Evolutionary conservation across 1,139 yeast species (phyloP).

Genomic region (Sugiyamaella japonica): DNA sequence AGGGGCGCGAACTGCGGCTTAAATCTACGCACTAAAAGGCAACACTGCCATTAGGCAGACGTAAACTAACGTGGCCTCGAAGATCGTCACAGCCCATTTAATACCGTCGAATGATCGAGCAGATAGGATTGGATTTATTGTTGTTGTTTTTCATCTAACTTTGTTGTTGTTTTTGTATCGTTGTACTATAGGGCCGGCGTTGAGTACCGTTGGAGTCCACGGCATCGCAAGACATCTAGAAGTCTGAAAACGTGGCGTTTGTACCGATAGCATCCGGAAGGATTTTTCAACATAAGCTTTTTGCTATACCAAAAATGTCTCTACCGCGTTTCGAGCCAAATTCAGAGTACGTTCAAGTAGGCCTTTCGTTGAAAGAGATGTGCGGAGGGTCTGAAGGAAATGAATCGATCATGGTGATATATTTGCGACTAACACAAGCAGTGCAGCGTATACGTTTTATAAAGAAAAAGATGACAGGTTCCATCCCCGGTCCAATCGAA

Average conservation of each 20-base stretch:
- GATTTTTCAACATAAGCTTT: neutral
- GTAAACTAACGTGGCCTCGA: conserved; percentile 10
- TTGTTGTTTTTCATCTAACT: neutral
- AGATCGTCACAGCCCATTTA: neutral
- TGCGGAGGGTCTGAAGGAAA: neutral
- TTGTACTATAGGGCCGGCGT: too few species aligned
- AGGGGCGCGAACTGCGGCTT: conserved; percentile 4
- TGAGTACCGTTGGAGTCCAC: too few species aligned
- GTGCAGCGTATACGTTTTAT: neutral
- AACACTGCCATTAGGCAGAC: neutral
- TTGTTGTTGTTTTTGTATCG: neutral
- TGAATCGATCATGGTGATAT: too few species aligned
- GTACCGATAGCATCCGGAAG: neutral
- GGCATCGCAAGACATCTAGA: neutral
- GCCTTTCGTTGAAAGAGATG: neutral
- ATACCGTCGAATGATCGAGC: neutral
- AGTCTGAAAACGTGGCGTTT: neutral
- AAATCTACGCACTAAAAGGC: too few species aligned
- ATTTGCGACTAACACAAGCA: neutral
- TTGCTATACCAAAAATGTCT: conserved; percentile 1
- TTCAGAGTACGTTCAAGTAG: conserved; percentile 1
- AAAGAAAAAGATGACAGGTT: conserved; percentile 13
- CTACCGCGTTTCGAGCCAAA: conserved; percentile 11
- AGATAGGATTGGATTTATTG: neutral
- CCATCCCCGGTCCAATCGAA: conserved; percentile 7